Conservation (phyloP, 2,329 filamentous ascomycete genomes). For the Amauroascus niger region DNA sequence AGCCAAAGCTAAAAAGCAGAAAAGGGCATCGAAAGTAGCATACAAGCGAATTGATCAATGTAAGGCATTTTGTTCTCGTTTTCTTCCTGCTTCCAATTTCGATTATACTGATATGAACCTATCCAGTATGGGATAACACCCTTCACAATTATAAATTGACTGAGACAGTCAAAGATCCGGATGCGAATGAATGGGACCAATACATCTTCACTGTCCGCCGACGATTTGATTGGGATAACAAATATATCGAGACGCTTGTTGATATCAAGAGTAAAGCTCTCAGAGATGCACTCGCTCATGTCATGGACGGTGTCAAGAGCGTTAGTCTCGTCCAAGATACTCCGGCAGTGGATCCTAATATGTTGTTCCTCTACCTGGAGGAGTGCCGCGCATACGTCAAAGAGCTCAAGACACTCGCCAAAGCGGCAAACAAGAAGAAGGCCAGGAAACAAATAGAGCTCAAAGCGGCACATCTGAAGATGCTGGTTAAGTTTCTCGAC, state of each 20-base stretch:
- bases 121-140: slow-evolving; percentile 43
- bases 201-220: slow-evolving; percentile 76
- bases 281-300: slow-evolving; percentile 57
- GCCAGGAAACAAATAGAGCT: slow-evolving; percentile 28
- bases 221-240: slow-evolving; percentile 75
- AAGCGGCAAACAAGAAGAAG: slow-evolving; percentile 45
- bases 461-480: slow-evolving; percentile 49
- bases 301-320: slow-evolving; percentile 68
- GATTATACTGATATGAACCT: not conserved
- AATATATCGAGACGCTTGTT: slow-evolving; percentile 62
- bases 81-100: too few relatives aligned
- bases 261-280: slow-evolving; percentile 79
- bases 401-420: slow-evolving; percentile 54
- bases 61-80: slow-evolving; percentile 20
- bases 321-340: slow-evolving; percentile 72
- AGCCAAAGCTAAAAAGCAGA: slow-evolving; percentile 36
- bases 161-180: slow-evolving; percentile 56
- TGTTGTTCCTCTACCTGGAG: slow-evolving; percentile 67
- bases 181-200: slow-evolving; percentile 59
- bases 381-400: slow-evolving; percentile 59
- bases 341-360: slow-evolving; percentile 61
- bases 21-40: slow-evolving; percentile 48
- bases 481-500: slow-evolving; percentile 67
- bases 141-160: slow-evolving; percentile 58
- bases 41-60: slow-evolving; percentile 59